Percentiles rank a stretch among this genome's conserved stretches.
These are phyloP conservation scores for Clavulina sp. DNA, from an alignment of 768 basidiomycete genomes.

Conservation along the genomic window DNA sequence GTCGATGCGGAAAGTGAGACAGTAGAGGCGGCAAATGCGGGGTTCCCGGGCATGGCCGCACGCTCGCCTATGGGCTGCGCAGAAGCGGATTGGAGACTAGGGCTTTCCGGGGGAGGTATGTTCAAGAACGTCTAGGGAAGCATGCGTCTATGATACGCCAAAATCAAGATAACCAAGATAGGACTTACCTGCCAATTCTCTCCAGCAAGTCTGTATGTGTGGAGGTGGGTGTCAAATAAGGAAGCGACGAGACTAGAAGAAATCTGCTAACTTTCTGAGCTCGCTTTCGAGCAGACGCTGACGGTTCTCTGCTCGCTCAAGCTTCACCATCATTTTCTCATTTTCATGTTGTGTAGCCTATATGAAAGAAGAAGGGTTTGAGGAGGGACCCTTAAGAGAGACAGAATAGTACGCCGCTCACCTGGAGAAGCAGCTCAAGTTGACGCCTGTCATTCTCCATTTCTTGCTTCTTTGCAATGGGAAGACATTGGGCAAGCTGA, in stretches of 20 bases:
- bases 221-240: no score
- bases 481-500: conserved; percentile 1
- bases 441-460: background rate
- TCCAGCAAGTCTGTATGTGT: background rate
- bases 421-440: background rate
- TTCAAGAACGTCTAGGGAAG: no score
- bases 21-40: no score
- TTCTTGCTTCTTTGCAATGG: background rate
- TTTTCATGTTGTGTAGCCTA: conserved; percentile 76
- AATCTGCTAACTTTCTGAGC: no score
- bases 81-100: no score
- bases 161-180: no score
- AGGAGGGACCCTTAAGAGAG: background rate
- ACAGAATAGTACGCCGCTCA: background rate
- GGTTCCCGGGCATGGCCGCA: no score
- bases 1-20: no score
- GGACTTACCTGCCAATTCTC: conserved; percentile 3
- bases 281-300: conserved; percentile 65
- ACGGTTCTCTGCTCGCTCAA: conserved; percentile 50
- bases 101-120: no score
- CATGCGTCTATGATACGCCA: no score
- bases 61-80: no score
- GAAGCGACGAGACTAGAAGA: no score
- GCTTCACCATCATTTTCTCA: conserved; percentile 64
- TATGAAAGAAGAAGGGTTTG: background rate